Evolutionary conservation across 208 protist species (phyloP).

Genomic region (Acanthamoeba polyphaga): DNA sequence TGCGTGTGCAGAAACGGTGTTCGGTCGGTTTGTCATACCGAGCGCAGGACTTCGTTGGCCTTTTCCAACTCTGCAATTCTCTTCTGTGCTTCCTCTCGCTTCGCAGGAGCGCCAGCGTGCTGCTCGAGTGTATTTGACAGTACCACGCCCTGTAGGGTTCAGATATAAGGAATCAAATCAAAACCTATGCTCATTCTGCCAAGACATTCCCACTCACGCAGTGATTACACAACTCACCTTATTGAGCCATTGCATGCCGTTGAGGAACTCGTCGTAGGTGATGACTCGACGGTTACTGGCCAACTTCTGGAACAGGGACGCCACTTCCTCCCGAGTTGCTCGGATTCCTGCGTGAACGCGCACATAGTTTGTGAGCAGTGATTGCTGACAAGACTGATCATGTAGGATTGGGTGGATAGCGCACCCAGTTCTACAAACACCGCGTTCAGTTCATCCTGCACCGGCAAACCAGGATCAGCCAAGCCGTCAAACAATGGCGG

Average conservation of each 20-base stretch:
- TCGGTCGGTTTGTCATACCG: background rate
- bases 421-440: slow-evolving; percentile 43
- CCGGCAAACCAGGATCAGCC: no score
- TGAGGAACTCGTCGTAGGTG: slow-evolving; percentile 24
- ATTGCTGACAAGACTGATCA: no score
- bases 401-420: background rate
- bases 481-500: no score
- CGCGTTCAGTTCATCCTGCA: slow-evolving; percentile 4
- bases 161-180: background rate
- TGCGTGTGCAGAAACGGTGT: background rate
- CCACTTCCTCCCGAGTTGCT: slow-evolving; percentile 34
- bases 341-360: background rate
- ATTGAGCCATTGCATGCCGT: slow-evolving; percentile 56
- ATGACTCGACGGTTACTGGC: background rate
- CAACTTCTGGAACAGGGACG: slow-evolving; percentile 35
- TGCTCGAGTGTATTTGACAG: background rate
- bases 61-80: slow-evolving; percentile 38
- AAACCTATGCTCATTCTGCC: no score
- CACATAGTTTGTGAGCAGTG: background rate
- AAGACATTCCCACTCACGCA: background rate
- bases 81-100: background rate
- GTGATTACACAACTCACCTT: background rate
- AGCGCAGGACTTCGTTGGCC: slow-evolving; percentile 34
- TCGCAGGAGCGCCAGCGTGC: no score
- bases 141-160: background rate